Conservation (phyloP, 305 asterid species). For the Fraxinus angustifolia region DNA sequence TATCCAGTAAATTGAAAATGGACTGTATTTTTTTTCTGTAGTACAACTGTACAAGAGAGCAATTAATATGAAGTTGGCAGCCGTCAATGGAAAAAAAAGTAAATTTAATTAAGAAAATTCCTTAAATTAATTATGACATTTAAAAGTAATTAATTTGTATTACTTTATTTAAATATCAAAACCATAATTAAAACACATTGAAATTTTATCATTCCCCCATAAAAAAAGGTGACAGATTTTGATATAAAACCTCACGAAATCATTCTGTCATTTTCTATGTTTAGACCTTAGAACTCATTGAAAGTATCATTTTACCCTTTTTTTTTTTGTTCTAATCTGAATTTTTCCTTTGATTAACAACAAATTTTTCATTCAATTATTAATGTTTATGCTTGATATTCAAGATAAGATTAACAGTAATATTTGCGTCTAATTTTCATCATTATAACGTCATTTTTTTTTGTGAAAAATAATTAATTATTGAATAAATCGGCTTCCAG, state of each 20-base stretch:
- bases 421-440: slow-evolving; percentile 19
- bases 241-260: slow-evolving; percentile 31
- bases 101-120: not conserved
- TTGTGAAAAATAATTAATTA: not conserved
- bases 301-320: not conserved
- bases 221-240: slow-evolving; percentile 12
- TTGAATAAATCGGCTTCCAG: not conserved
- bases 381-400: slow-evolving; percentile 21
- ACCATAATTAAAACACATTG: not conserved
- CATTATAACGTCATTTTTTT: slow-evolving; percentile 14
- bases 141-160: no score
- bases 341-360: not conserved
- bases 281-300: slow-evolving; percentile 29
- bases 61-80: not conserved
- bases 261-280: slow-evolving; percentile 27
- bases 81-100: not conserved
- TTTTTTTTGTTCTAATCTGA: not conserved
- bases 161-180: not conserved
- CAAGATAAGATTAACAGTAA: slow-evolving; percentile 21
- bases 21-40: no score
- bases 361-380: not conserved
- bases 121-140: no score
- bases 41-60: not conserved
- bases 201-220: not conserved
- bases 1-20: no score